Evolutionary conservation across 1,139 yeast genomes (phyloP).

Genomic region (Debaryomyces singareniensis): DNA sequence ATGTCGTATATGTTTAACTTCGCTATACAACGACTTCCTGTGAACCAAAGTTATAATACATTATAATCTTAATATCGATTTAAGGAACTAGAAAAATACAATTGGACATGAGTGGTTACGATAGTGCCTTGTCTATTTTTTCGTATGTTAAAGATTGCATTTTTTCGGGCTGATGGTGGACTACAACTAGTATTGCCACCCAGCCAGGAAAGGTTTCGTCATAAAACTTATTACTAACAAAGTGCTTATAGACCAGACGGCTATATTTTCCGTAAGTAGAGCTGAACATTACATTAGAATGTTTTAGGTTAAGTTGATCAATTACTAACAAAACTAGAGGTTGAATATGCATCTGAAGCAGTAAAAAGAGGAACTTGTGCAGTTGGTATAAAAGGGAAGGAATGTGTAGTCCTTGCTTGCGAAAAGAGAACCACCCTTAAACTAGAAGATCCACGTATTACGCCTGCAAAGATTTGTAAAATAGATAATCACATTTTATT

Average conservation of each 20-base stretch:
- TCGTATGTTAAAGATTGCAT: conserved; percentile 50
- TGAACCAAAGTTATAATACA: too few species aligned
- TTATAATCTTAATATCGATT: too few species aligned
- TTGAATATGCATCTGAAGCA: conserved; percentile 96
- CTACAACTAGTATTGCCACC: conserved; percentile 7
- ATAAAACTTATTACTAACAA: conserved; percentile 13
- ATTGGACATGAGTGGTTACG: conserved; percentile 88
- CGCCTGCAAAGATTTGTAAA: conserved; percentile 90
- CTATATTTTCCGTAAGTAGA: conserved; percentile 78
- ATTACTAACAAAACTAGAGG: conserved; percentile 49
- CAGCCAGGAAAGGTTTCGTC: background rate
- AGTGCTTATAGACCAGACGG: conserved; percentile 79
- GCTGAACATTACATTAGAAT: background rate
- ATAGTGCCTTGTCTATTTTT: conserved; percentile 95
- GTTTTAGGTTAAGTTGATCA: background rate
- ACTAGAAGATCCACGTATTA: conserved; percentile 92
- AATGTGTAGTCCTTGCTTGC: conserved; percentile 88
- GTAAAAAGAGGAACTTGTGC: conserved; percentile 98
- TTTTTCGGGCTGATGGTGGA: conserved; percentile 1
- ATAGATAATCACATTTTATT: conserved; percentile 86
- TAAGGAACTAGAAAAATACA: too few species aligned
- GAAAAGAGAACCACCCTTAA: conserved; percentile 94
- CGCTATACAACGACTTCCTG: too few species aligned
- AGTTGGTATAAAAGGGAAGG: conserved; percentile 90
- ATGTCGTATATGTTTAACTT: background rate